These are phyloP conservation scores for Coemansia sp. DNA, from an alignment of 192 early-diverging fungal genomes.

Conservation along the genomic window DNA sequence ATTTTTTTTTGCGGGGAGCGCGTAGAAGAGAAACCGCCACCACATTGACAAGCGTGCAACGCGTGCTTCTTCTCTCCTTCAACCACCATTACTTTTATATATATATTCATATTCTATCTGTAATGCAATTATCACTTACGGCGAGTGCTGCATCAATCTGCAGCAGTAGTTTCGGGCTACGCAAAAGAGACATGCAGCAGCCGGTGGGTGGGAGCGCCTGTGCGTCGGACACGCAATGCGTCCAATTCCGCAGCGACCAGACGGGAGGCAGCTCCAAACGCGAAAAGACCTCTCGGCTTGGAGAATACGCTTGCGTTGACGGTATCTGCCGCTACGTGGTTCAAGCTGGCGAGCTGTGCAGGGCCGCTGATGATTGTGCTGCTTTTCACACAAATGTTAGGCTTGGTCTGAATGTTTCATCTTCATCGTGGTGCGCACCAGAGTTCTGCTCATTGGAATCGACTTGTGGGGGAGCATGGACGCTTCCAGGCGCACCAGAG, in stretches of 20 bases:
- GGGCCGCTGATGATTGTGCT: constrained; percentile 55
- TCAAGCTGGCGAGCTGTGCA: constrained; percentile 58
- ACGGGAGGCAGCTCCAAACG: constrained; percentile 24
- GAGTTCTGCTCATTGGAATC: constrained; percentile 63
- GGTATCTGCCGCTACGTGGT: constrained; percentile 62
- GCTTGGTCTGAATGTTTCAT: neutral
- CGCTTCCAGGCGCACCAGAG: constrained; percentile 49
- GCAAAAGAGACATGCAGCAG: neutral
- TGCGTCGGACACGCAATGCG: constrained; percentile 43
- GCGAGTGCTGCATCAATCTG: neutral
- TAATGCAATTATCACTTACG: constrained; percentile 6
- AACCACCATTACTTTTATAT: neutral
- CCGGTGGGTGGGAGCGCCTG: constrained; percentile 20
- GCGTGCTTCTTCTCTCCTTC: neutral
- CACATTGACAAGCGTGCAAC: constrained; percentile 3
- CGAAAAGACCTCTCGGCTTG: constrained; percentile 36
- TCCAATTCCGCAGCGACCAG: constrained; percentile 30
- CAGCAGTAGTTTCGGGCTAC: neutral
- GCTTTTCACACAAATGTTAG: constrained; percentile 43
- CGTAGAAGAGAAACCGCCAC: constrained; percentile 5
- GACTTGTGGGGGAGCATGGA: constrained; percentile 64
- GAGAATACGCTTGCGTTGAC: constrained; percentile 62
- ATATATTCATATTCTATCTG: constrained; percentile 6
- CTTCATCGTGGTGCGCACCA: constrained; percentile 43
- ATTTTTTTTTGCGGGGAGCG: neutral